Evolutionary conservation across 192 early-diverging fungal species (phyloP).

Genomic region (Coemansia sp.): DNA sequence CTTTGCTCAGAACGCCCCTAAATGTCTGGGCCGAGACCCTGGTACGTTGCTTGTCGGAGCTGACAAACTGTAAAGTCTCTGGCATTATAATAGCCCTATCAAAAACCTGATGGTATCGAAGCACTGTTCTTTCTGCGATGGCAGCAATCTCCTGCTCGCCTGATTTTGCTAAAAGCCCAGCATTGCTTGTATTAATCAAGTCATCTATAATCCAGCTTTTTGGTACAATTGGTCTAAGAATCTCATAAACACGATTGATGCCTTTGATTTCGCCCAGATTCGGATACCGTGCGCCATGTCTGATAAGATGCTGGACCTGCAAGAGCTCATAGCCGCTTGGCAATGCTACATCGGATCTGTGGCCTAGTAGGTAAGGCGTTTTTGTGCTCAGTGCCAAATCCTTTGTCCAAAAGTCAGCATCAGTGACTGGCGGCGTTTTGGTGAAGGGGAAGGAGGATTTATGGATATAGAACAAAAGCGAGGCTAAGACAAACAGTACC

Average conservation of each 20-base stretch:
- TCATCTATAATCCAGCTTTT: slow-evolving; percentile 23
- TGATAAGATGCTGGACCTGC: slow-evolving; percentile 32
- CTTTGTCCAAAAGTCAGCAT: slow-evolving; percentile 2
- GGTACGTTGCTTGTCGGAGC: slow-evolving; percentile 39
- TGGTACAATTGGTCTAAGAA: slow-evolving; percentile 20
- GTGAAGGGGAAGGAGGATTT: not conserved
- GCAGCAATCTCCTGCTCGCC: slow-evolving; percentile 16
- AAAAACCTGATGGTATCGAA: slow-evolving; percentile 6
- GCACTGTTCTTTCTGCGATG: slow-evolving; percentile 15
- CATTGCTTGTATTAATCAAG: slow-evolving; percentile 11
- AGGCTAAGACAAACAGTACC: not conserved
- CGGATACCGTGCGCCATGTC: slow-evolving; percentile 47
- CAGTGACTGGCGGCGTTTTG: not conserved
- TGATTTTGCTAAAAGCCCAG: slow-evolving; percentile 8
- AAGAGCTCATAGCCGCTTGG: slow-evolving; percentile 15
- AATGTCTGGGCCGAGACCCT: slow-evolving; percentile 28
- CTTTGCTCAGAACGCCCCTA: slow-evolving; percentile 11
- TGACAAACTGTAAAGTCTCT: slow-evolving; percentile 20
- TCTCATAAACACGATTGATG: slow-evolving; percentile 11
- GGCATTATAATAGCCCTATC: not conserved
- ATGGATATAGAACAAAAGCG: not conserved
- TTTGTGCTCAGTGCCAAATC: slow-evolving; percentile 41
- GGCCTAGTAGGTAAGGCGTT: slow-evolving; percentile 14
- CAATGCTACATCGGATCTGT: not conserved
- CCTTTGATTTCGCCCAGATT: slow-evolving; percentile 10